Percentiles rank a stretch among this genome's conserved stretches.
Conservation (phyloP, 805 yeast genomes). For the Teunomyces panamensis region DNA sequence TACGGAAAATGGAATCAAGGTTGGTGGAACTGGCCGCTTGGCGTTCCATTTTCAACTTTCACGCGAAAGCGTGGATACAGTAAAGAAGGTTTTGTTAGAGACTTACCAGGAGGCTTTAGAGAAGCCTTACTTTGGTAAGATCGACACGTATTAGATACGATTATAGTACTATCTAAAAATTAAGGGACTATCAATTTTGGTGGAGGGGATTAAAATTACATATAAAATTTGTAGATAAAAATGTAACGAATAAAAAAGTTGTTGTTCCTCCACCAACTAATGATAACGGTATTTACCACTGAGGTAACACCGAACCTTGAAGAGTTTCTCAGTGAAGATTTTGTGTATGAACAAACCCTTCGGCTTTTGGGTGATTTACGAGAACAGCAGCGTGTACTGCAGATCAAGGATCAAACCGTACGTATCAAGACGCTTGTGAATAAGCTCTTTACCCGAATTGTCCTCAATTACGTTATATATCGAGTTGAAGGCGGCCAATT, state of each 20-base stretch:
- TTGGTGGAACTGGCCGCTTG: conserved; percentile 20
- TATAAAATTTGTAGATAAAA: background rate
- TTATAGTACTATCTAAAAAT: too few relatives aligned
- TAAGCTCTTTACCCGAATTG: conserved; percentile 42
- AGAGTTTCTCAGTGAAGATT: conserved; percentile 23
- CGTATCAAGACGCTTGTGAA: conserved; percentile 41
- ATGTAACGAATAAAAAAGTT: background rate
- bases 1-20: conserved; percentile 54
- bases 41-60: conserved; percentile 38
- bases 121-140: conserved; percentile 41
- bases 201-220: background rate
- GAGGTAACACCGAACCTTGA: conserved; percentile 8
- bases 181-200: too few relatives aligned
- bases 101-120: conserved; percentile 50
- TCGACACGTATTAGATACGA: background rate
- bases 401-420: conserved; percentile 33
- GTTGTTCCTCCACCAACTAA: background rate
- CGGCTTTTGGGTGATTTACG: conserved; percentile 41
- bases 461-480: conserved; percentile 33
- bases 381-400: conserved; percentile 40
- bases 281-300: conserved; percentile 12
- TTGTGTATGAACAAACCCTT: conserved; percentile 48
- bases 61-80: conserved; percentile 25
- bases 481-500: conserved; percentile 9
- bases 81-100: conserved; percentile 55